A percentile compares a stretch with the other conserved stretches of the same genome.
These are phyloP conservation scores for Cutaneotrichosporon dermatis DNA, from an alignment of 1,284 basidiomycete species.

Conservation along the genomic window DNA sequence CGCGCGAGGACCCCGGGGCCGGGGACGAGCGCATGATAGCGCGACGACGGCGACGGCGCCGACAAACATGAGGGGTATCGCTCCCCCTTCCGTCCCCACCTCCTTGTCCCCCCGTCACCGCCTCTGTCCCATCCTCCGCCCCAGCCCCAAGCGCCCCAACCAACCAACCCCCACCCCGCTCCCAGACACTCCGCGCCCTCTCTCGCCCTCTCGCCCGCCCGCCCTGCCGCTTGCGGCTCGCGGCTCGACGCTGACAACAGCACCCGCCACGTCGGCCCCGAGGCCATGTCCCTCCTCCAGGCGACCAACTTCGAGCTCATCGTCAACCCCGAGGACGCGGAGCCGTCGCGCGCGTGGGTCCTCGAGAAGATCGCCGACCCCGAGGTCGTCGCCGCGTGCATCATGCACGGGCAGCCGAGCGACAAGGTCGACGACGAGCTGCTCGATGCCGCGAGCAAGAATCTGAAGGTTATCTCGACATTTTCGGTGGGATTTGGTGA, in stretches of 20 bases:
- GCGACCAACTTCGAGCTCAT: conserved; percentile 51
- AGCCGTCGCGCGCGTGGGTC: conserved; percentile 70
- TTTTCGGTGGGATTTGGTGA: conserved; percentile 79
- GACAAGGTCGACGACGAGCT: conserved; percentile 65
- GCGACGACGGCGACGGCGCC: too few relatives aligned
- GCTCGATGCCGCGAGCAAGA: conserved; percentile 58
- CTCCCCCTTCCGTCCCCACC: too few relatives aligned
- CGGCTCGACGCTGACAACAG: conserved; percentile 18
- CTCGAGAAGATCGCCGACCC: conserved; percentile 71
- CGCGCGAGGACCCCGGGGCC: too few relatives aligned
- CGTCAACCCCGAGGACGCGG: conserved; percentile 63
- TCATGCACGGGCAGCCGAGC: conserved; percentile 39
- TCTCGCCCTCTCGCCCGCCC: too few relatives aligned
- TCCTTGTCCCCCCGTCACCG: too few relatives aligned
- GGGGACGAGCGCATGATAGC: too few relatives aligned
- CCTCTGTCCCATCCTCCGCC: too few relatives aligned
- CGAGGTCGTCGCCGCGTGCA: conserved; percentile 43
- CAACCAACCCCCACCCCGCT: too few relatives aligned
- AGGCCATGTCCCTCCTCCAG: conserved; percentile 63
- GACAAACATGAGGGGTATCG: too few relatives aligned
- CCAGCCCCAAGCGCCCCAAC: too few relatives aligned
- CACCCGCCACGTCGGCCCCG: conserved; percentile 58
- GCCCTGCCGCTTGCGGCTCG: background rate
- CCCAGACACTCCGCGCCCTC: too few relatives aligned
- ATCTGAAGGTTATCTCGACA: conserved; percentile 73